Conservation (phyloP, 2,329 filamentous ascomycete genomes). For the Hypoxylon sp. region DNA sequence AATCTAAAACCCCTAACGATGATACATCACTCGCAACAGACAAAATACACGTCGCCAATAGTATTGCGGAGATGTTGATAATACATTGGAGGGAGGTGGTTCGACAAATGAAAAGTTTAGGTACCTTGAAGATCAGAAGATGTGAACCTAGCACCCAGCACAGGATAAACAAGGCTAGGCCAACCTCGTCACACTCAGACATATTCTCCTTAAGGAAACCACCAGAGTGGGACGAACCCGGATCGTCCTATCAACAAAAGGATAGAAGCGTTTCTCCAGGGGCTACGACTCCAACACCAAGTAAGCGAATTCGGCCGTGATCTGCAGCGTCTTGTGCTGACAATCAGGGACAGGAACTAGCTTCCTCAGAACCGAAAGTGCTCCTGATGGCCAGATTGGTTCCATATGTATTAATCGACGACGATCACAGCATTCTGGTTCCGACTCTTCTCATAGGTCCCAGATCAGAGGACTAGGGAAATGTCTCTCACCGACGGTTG, state of each 20-base stretch:
- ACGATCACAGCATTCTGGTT: slow-evolving; percentile 40
- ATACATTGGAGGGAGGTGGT: slow-evolving; percentile 76
- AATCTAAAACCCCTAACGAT: slow-evolving; percentile 45
- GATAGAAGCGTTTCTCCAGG: slow-evolving; percentile 56
- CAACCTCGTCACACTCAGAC: slow-evolving; percentile 61
- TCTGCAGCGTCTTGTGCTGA: background rate
- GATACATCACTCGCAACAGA: slow-evolving; percentile 59
- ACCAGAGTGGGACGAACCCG: slow-evolving; percentile 54
- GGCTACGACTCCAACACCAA: slow-evolving; percentile 53
- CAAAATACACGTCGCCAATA: slow-evolving; percentile 71
- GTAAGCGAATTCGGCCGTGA: slow-evolving; percentile 44
- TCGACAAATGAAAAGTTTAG: slow-evolving; percentile 69
- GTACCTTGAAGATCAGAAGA: slow-evolving; percentile 51
- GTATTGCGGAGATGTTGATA: slow-evolving; percentile 75
- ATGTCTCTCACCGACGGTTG: slow-evolving; percentile 52
- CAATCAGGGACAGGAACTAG: slow-evolving; percentile 36
- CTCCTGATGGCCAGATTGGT: slow-evolving; percentile 17
- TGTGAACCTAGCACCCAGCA: slow-evolving; percentile 24
- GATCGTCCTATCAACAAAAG: slow-evolving; percentile 35
- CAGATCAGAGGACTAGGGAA: slow-evolving; percentile 37
- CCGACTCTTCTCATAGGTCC: slow-evolving; percentile 34
- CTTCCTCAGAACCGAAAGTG: slow-evolving; percentile 16
- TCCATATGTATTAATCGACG: slow-evolving; percentile 37
- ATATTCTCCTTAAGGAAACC: slow-evolving; percentile 58
- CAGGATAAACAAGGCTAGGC: slow-evolving; percentile 32